phyloP scores from a whole-genome alignment of 805 yeast species.

The Tetrapisispora pingtungensis region DNA sequence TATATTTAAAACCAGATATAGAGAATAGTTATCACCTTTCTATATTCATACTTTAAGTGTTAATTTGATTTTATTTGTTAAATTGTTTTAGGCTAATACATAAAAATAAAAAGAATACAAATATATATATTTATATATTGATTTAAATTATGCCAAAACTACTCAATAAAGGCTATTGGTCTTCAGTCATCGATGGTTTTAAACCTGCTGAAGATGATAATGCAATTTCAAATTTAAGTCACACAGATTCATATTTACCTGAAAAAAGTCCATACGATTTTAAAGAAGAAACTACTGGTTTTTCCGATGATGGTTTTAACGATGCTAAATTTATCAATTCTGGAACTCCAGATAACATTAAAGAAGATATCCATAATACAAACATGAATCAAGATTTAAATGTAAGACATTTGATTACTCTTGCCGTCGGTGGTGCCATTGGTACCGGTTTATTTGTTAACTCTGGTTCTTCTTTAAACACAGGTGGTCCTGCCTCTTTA shows the following conservation, averaged over 20 bases:
- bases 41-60: no score
- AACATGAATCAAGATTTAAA: constrained; percentile 19
- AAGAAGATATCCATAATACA: constrained; percentile 10
- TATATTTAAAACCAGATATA: no score
- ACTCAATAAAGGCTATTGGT: constrained; percentile 13
- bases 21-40: no score
- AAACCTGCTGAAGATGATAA: constrained; percentile 4
- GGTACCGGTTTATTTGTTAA: constrained; percentile 66
- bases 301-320: neutral
- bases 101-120: neutral
- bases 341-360: neutral
- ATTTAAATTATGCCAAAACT: neutral
- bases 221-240: neutral
- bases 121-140: neutral
- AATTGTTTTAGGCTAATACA: neutral
- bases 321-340: neutral
- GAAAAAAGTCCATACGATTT: neutral
- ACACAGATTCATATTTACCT: neutral
- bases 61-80: no score
- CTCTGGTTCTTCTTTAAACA: constrained; percentile 46
- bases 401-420: constrained; percentile 46
- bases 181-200: constrained; percentile 14
- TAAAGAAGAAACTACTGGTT: neutral
- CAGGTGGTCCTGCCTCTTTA: constrained; percentile 58
- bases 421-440: constrained; percentile 58